Conservation (phyloP, 2,329 filamentous ascomycete species). For the Pseudonectria foliicola region DNA sequence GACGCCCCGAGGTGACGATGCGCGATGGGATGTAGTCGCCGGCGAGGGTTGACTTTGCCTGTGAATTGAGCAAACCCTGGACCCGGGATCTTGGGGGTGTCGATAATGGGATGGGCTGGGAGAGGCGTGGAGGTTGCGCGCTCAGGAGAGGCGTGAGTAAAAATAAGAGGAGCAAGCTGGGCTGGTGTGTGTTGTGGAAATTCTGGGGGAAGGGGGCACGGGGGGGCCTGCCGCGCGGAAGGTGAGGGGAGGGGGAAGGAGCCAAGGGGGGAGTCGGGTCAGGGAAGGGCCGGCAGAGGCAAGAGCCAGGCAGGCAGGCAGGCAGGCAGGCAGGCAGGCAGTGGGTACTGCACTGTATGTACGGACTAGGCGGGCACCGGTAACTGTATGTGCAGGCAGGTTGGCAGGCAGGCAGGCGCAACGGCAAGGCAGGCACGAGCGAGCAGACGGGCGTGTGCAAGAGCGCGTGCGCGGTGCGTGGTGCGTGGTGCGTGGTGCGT, state of each 20-base stretch:
- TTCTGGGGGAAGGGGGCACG: slow-evolving; percentile 9
- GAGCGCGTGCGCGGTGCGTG: too few species aligned
- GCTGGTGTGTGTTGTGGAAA: slow-evolving; percentile 18
- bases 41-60: slow-evolving; percentile 15
- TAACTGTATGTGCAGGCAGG: too few species aligned
- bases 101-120: slow-evolving; percentile 32
- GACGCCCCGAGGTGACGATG: too few species aligned
- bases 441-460: too few species aligned
- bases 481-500: too few species aligned
- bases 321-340: too few species aligned
- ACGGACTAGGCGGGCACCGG: too few species aligned
- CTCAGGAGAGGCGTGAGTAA: slow-evolving; percentile 29
- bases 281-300: not conserved
- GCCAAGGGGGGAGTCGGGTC: slow-evolving; percentile 8
- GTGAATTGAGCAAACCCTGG: slow-evolving; percentile 24
- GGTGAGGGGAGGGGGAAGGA: slow-evolving; percentile 6
- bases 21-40: not conserved
- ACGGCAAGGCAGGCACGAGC: too few species aligned
- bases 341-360: too few species aligned
- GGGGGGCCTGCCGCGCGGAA: slow-evolving; percentile 3
- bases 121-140: slow-evolving; percentile 32
- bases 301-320: too few species aligned
- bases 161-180: slow-evolving; percentile 19
- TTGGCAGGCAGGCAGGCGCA: too few species aligned
- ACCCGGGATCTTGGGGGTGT: slow-evolving; percentile 30